A percentile compares a stretch with the other conserved stretches of the same genome.
These are phyloP conservation scores for Pythium rhizo-oryzae DNA, from an alignment of 352 stramenopile genomes.

Conservation along the genomic window DNA sequence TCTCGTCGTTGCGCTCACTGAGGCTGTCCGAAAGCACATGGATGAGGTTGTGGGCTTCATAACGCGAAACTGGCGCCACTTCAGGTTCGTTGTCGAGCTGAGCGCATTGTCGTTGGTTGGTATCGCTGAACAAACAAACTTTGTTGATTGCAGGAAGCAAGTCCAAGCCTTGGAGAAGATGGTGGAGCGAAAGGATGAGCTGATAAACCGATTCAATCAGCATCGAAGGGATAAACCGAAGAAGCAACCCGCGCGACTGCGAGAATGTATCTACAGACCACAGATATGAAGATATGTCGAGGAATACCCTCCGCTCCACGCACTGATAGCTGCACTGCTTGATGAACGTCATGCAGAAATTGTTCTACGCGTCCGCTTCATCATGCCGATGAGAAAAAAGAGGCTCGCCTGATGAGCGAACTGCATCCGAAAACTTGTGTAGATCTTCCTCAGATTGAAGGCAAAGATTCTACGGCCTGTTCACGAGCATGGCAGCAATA, in stretches of 20 bases:
- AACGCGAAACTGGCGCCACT: conserved; percentile 17
- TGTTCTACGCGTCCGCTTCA: background rate
- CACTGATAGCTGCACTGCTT: background rate
- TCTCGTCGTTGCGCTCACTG: conserved; percentile 25
- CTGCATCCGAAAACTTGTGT: background rate
- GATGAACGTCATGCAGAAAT: background rate
- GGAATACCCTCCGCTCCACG: background rate
- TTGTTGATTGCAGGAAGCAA: conserved; percentile 36
- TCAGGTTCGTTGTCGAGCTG: background rate
- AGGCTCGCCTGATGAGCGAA: background rate
- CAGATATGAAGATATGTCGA: conserved; percentile 18
- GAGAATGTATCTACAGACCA: conserved; percentile 45
- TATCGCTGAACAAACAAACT: conserved; percentile 4
- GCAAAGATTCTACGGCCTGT: background rate
- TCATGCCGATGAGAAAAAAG: background rate
- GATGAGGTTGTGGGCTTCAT: conserved; percentile 32
- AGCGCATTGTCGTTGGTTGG: background rate
- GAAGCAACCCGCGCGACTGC: conserved; percentile 43
- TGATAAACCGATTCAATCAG: conserved; percentile 63
- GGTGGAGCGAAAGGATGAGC: conserved; percentile 59
- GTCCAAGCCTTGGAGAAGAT: conserved; percentile 46
- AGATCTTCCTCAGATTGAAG: background rate
- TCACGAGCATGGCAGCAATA: background rate
- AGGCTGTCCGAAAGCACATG: conserved; percentile 31
- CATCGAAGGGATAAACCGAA: conserved; percentile 55